These are phyloP conservation scores for Aphanomyces euteiches DNA, from an alignment of 352 stramenopile species.

Conservation along the genomic window DNA sequence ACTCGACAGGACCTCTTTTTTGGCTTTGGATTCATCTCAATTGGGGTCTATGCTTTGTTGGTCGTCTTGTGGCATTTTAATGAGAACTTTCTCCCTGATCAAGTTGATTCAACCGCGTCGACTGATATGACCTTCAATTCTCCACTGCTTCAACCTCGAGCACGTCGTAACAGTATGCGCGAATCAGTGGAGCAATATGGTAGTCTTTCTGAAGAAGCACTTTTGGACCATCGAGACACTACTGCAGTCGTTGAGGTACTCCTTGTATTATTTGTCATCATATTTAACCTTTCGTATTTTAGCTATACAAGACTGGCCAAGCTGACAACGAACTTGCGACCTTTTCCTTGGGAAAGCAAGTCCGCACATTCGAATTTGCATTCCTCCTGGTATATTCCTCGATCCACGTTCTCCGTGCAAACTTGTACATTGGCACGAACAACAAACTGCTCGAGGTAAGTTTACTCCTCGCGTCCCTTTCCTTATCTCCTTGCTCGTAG, in stretches of 20 bases:
- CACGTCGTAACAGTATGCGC: conserved; percentile 4
- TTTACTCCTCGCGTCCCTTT: background rate
- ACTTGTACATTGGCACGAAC: conserved; percentile 79
- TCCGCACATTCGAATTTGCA: conserved; percentile 73
- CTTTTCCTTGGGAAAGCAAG: conserved; percentile 52
- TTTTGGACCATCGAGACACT: conserved; percentile 13
- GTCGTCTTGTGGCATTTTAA: conserved; percentile 77
- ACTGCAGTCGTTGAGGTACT: conserved; percentile 5
- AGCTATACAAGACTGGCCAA: conserved; percentile 22
- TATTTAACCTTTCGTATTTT: background rate
- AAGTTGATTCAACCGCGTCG: conserved; percentile 11
- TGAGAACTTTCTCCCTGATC: conserved; percentile 44
- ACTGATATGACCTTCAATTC: conserved; percentile 38
- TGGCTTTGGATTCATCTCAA: conserved; percentile 43
- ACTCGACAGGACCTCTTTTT: conserved; percentile 52
- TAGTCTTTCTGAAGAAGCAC: conserved; percentile 35
- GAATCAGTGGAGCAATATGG: conserved; percentile 28
- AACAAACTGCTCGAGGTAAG: conserved; percentile 67
- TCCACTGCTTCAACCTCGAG: conserved; percentile 9
- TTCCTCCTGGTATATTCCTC: conserved; percentile 70
- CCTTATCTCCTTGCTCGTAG: conserved; percentile 4
- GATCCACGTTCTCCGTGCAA: conserved; percentile 72
- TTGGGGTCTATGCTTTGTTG: conserved; percentile 51
- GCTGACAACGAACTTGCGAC: conserved; percentile 22
- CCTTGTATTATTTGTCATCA: conserved; percentile 3